phyloP scores from a whole-genome alignment of 208 protist genomes.

The Naegleria fowleri region DNA sequence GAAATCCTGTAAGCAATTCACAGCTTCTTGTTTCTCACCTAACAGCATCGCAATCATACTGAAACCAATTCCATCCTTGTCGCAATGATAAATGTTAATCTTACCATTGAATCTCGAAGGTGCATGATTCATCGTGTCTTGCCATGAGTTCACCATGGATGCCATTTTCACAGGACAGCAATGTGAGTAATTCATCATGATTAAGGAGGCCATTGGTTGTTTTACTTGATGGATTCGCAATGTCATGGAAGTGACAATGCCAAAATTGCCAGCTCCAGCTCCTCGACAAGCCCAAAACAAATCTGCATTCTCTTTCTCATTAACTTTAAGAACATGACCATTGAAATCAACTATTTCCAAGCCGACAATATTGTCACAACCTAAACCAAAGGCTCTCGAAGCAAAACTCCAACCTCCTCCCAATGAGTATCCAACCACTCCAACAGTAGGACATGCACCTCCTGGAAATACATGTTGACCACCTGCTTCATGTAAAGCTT shows the following conservation, averaged over 20 bases:
- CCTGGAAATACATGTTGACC: neutral
- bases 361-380: neutral
- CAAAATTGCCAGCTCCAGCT: neutral
- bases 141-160: neutral
- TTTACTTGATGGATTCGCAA: neutral
- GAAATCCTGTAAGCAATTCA: neutral
- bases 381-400: neutral
- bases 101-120: neutral
- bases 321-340: neutral
- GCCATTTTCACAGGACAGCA: neutral
- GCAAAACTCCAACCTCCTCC: neutral
- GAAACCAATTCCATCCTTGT: neutral
- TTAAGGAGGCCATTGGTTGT: neutral
- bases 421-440: neutral
- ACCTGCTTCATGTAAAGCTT: neutral
- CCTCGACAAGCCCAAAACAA: neutral
- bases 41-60: neutral
- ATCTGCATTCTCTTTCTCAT: neutral
- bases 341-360: neutral
- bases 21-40: neutral
- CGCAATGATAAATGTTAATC: neutral
- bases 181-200: neutral
- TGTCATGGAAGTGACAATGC: neutral
- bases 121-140: neutral
- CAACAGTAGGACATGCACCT: neutral